phyloP scores from a whole-genome alignment of 345 rosid genomes.

The Syzygium jambos region DNA sequence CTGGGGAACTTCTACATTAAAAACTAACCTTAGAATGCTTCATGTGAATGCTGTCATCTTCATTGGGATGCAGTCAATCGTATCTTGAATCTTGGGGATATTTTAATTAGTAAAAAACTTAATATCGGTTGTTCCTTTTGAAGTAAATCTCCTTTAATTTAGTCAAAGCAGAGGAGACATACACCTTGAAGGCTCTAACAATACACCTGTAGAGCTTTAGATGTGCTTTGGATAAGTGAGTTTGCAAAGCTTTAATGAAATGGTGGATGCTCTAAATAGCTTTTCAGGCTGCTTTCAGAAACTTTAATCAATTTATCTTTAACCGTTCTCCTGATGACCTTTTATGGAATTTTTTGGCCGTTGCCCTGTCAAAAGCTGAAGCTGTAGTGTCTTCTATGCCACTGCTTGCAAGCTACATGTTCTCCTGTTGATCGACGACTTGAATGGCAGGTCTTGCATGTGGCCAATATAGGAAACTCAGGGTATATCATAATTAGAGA shows the following conservation, averaged over 20 bases:
- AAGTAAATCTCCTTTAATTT: not conserved
- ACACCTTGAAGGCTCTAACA: not conserved
- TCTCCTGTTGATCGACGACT: not conserved
- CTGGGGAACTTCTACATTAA: not conserved
- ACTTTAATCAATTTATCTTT: not conserved
- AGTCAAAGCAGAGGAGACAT: not conserved
- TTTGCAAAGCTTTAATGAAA: not conserved
- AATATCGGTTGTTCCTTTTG: not conserved
- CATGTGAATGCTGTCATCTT: not conserved
- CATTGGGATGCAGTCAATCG: not conserved
- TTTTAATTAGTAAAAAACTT: not conserved
- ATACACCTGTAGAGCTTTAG: not conserved
- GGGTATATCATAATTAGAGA: slow-evolving; percentile 63
- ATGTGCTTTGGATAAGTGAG: not conserved
- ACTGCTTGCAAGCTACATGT: not conserved
- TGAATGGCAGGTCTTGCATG: slow-evolving; percentile 43
- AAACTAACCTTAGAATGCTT: not conserved
- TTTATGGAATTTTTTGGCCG: not conserved
- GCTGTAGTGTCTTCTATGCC: not conserved
- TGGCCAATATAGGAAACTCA: slow-evolving; percentile 73
- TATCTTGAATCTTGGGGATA: not conserved
- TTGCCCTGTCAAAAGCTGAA: not conserved
- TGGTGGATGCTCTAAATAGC: not conserved
- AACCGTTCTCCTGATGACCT: not conserved
- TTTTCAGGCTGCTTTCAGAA: not conserved